Evolutionary conservation across 2,329 filamentous ascomycete species (phyloP), one percentile per base, ranked within the genome.

Genomic region (Alternaria longipes): DNA sequence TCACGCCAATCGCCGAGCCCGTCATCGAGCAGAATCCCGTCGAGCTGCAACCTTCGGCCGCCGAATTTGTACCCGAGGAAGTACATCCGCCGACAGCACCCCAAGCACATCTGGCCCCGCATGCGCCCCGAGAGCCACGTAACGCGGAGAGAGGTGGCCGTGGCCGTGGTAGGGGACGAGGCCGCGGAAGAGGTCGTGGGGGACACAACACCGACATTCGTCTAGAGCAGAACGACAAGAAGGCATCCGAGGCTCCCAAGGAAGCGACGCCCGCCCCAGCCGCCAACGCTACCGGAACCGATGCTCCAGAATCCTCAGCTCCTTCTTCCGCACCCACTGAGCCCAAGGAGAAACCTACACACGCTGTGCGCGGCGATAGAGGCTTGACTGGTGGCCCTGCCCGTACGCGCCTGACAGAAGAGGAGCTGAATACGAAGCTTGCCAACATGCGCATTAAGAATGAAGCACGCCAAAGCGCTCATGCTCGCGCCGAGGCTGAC

Each of bases 401-500:
- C 30, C 74, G 76, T 58, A 68, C 73, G 5, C 76, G 76, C 42
- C 83, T 90, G 45, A 90, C 87, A 2, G 88, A 90, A 71, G 86
- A 84, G 64, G 85, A 91, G 74, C 82, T 91, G 8, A 83, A 82
- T 4, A 85, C 84, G 46, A 86, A 87, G 62, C 85, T 91, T 61
- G 86, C 85, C 8, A 82, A 83, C 36, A 90, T 89, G 68, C 84
- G 84, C 63, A 82, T 89, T 66, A 86, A 88, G 59, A 90, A 89
- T 54, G 85, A 84, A 6, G 83, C 85, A 51, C 82, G 87, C 14
- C 82, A 84, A 8, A 87, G 86, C 8, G 86, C 87, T 0, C 87
- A 91, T 71, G 86, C 85, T 1, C 84, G 87, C 26, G 87, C 88
- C n/a, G 86, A 90, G 79, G 87, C 87, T n/a, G 89, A 91, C 66